Evolutionary conservation across 768 basidiomycete genomes (phyloP).

Genomic region (Dentipellis sp.): DNA sequence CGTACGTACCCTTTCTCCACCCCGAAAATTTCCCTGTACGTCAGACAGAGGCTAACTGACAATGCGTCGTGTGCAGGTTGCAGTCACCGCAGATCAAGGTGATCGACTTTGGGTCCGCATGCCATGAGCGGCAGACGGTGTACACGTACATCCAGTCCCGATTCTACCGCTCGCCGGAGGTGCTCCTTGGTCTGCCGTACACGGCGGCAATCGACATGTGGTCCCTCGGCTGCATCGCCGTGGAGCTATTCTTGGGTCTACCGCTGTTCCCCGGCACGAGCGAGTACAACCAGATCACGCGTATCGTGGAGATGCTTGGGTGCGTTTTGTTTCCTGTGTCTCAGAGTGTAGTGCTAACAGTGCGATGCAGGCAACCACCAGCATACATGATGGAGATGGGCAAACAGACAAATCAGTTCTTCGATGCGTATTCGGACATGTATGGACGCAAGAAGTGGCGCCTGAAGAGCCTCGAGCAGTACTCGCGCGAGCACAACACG

Average conservation of each 20-base stretch:
- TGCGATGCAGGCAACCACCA: slow-evolving; percentile 64
- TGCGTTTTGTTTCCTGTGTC: slow-evolving; percentile 30
- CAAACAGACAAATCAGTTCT: slow-evolving; percentile 92
- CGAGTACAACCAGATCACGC: slow-evolving; percentile 96
- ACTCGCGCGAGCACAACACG: slow-evolving; percentile 88
- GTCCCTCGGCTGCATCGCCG: slow-evolving; percentile 97
- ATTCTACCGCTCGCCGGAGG: slow-evolving; percentile 98
- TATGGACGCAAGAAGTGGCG: slow-evolving; percentile 78
- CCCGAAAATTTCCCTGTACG: neutral
- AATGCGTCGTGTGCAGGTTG: slow-evolving; percentile 38
- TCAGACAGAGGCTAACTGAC: slow-evolving; percentile 4
- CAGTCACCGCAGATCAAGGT: slow-evolving; percentile 98
- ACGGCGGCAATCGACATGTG: slow-evolving; percentile 98
- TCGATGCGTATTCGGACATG: slow-evolving; percentile 68
- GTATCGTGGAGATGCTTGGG: slow-evolving; percentile 99
- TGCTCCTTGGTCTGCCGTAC: slow-evolving; percentile 89
- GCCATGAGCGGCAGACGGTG: slow-evolving; percentile 98
- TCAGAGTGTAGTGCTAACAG: slow-evolving; percentile 1
- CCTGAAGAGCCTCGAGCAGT: slow-evolving; percentile 89
- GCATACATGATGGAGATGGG: slow-evolving; percentile 91
- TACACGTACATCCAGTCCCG: slow-evolving; percentile 99
- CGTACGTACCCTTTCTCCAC: slow-evolving; percentile 40
- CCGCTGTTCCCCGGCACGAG: slow-evolving; percentile 98
- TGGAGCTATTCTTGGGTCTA: slow-evolving; percentile 92
- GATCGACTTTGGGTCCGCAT: slow-evolving; percentile 98